Conservation (phyloP, 2,329 filamentous ascomycete species). For the Cladosporium sp. region DNA sequence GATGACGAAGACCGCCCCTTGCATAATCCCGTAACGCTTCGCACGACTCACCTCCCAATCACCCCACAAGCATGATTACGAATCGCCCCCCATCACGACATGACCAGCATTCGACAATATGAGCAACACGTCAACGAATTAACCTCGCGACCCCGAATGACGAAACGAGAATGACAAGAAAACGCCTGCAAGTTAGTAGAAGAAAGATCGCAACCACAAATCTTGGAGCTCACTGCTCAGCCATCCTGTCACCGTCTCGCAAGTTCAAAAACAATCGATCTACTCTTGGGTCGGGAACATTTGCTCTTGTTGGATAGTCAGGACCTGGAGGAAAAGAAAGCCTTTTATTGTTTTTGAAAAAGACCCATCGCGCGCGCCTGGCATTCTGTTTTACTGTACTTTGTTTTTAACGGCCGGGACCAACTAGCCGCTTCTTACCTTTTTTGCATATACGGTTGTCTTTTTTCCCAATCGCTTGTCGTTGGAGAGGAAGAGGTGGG, state of each 20-base stretch:
- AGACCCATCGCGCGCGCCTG: slow-evolving; percentile 14
- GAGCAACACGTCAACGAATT: slow-evolving; percentile 18
- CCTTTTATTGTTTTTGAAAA: slow-evolving; percentile 1
- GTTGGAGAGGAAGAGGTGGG: not conserved
- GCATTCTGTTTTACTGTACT: slow-evolving; percentile 16
- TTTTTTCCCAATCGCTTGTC: not conserved
- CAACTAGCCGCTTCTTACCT: not conserved
- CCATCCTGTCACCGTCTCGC: not conserved
- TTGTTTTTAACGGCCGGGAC: slow-evolving; percentile 6
- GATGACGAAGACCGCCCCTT: slow-evolving; percentile 19
- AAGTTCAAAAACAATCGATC: not conserved
- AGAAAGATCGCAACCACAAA: slow-evolving; percentile 13
- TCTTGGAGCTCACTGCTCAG: slow-evolving; percentile 18
- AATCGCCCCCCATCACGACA: slow-evolving; percentile 19
- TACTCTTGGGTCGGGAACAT: not conserved
- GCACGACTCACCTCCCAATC: slow-evolving; percentile 13
- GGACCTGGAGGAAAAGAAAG: slow-evolving; percentile 17
- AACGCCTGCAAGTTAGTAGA: slow-evolving; percentile 20
- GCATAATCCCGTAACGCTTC: slow-evolving; percentile 20
- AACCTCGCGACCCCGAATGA: slow-evolving; percentile 19
- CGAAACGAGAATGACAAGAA: slow-evolving; percentile 10
- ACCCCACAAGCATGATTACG: slow-evolving; percentile 18
- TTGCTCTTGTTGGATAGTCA: not conserved
- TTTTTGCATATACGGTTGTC: slow-evolving; percentile 12
- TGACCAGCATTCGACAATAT: slow-evolving; percentile 20